Evolutionary conservation across 441 rosid genomes (phyloP).

Genomic region (Brassica hybrid): DNA sequence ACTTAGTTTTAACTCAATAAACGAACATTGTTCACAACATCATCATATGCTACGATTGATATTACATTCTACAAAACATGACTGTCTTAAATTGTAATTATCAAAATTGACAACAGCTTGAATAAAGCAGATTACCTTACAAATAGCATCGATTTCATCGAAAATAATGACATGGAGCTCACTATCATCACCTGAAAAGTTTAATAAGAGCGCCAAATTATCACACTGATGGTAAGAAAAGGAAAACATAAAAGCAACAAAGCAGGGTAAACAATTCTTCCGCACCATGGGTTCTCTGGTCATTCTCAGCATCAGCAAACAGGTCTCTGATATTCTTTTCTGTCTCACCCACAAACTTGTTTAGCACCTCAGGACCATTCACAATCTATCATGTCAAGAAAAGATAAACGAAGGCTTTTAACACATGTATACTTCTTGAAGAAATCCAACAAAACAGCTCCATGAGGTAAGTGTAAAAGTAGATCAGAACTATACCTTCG

Average conservation of each 20-base stretch:
- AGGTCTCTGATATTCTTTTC: constrained; percentile 97
- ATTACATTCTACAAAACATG: background rate
- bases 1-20: background rate
- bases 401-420: background rate
- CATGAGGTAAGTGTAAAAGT: background rate
- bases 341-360: constrained; percentile 99
- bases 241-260: constrained; percentile 1
- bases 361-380: constrained; percentile 97
- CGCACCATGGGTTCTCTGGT: constrained; percentile 81
- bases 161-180: constrained; percentile 96
- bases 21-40: constrained; percentile 1
- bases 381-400: constrained; percentile 64
- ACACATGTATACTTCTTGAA: background rate
- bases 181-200: constrained; percentile 86
- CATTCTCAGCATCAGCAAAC: constrained; percentile 97
- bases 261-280: constrained; percentile 21
- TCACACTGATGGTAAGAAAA: background rate
- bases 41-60: background rate
- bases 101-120: background rate
- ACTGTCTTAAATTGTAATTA: background rate
- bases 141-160: constrained; percentile 99
- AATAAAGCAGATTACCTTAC: constrained; percentile 67
- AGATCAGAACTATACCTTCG: constrained; percentile 58
- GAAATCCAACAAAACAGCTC: background rate
- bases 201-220: constrained; percentile 12